Base-by-base conservation (phyloP, 106 monocot genomes). In the Dioscorea zingiberensis region DNA sequence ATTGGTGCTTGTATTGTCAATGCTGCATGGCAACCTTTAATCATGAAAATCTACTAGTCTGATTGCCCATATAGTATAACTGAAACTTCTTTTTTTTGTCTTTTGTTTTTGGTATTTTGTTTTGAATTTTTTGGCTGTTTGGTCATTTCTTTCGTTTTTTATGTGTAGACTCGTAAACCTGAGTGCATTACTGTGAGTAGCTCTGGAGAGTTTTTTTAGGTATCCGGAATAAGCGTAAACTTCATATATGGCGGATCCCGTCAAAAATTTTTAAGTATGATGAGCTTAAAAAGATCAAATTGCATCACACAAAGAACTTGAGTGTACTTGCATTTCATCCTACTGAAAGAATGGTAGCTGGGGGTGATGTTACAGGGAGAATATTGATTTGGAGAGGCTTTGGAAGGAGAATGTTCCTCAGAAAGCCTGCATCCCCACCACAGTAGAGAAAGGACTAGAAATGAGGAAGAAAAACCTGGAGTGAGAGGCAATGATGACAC, bases 301-400 rank as follows among this genome's bases (percentile, higher is more conserved):
- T 98, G 80, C 86, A 86, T 70, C 98, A 98, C 61, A 89, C 98
- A 14, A 92, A 89, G 65, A 82, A 73, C 9, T 25, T 98, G 44
- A 86, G 47, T 70, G 59, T 71, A 47, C 68, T 98, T 56, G 98
- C 98, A 46, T 93, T 98, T 70, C 98, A 98, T 78, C 98, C 98
- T 48, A 84, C 55, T 30, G 77, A 84, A 65, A 89, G 83, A 76
- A 83, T 84, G 25, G 75, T 98, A 25, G 98, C 98, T 66, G 89
- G 84, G 65, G 98, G 98, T 74, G 98, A 98, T 78, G 77, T 76
- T 60, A 86, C 98, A 10, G 98, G 97, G 25, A 82, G 98, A 23
- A 88, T 98, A 61, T 71, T 98, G 60, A 80, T 98, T 65, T 98
- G 98, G 98, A 85, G 86, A 69, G 86, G 74, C 59, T 79, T 98